Evolutionary conservation across 2,329 filamentous ascomycete species (phyloP).

Genomic region (Stagonosporopsis chrysanthemi): DNA sequence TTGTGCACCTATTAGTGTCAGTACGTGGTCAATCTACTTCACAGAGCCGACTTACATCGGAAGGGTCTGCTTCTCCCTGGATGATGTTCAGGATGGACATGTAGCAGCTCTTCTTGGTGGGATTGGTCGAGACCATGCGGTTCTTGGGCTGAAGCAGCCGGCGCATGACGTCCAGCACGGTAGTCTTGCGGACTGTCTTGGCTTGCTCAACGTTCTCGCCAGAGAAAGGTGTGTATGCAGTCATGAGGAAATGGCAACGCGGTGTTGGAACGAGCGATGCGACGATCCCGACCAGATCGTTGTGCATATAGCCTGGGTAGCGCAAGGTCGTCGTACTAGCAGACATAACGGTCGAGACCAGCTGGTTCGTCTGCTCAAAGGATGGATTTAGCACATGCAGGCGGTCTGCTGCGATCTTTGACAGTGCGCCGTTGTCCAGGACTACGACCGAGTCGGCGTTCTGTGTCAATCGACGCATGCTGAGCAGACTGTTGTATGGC

Average conservation of each 20-base stretch:
- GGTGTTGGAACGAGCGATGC: slow-evolving; percentile 96
- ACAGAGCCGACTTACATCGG: slow-evolving; percentile 67
- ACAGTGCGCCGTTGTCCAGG: slow-evolving; percentile 92
- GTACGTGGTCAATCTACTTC: not conserved
- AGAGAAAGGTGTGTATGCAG: slow-evolving; percentile 96
- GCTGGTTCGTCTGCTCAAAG: slow-evolving; percentile 96
- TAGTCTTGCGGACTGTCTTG: slow-evolving; percentile 97
- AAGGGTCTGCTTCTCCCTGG: slow-evolving; percentile 96
- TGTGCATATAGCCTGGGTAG: slow-evolving; percentile 99
- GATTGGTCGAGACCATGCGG: slow-evolving; percentile 96
- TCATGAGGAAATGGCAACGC: slow-evolving; percentile 97
- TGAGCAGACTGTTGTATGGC: slow-evolving; percentile 95
- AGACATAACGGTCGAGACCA: slow-evolving; percentile 96
- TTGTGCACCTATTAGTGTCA: slow-evolving; percentile 74
- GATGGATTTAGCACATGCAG: slow-evolving; percentile 95
- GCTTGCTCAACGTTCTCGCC: slow-evolving; percentile 95
- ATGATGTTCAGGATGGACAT: slow-evolving; percentile 99
- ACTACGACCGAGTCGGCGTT: slow-evolving; percentile 98
- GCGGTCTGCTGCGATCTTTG: slow-evolving; percentile 90
- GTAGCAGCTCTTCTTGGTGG: slow-evolving; percentile 97
- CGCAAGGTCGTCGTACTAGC: slow-evolving; percentile 94
- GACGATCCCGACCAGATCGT: slow-evolving; percentile 95
- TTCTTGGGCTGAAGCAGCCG: slow-evolving; percentile 96
- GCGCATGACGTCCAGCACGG: slow-evolving; percentile 96
- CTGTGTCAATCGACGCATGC: slow-evolving; percentile 88